Evolutionary conservation across 2,329 filamentous ascomycete species (phyloP).

Genomic region (Sporothrix variecibatus): DNA sequence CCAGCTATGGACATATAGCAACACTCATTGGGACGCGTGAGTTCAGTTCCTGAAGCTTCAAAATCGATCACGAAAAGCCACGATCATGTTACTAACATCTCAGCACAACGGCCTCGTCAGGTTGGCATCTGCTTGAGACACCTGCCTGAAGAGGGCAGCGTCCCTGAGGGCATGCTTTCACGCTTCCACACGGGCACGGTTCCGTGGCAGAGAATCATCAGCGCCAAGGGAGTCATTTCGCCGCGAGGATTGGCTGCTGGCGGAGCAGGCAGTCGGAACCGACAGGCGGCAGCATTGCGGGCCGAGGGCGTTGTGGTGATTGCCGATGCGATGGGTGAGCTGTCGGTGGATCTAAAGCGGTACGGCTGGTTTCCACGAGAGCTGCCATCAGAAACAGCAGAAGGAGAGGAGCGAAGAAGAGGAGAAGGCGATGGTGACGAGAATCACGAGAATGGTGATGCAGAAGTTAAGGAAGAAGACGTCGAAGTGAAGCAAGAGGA

Average conservation of each 20-base stretch:
- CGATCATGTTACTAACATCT: background rate
- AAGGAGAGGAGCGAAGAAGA: constrained; percentile 26
- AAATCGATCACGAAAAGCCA: background rate
- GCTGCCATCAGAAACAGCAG: constrained; percentile 48
- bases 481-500: constrained; percentile 15
- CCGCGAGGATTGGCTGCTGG: constrained; percentile 52
- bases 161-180: constrained; percentile 49
- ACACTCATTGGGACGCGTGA: constrained; percentile 70
- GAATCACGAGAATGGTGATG: constrained; percentile 33
- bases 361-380: constrained; percentile 59
- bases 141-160: constrained; percentile 48
- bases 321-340: constrained; percentile 52
- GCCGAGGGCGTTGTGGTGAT: constrained; percentile 57
- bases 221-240: constrained; percentile 81
- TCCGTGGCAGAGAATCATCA: constrained; percentile 94
- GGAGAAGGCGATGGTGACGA: background rate
- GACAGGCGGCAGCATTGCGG: constrained; percentile 53
- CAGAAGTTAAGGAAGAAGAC: constrained; percentile 18
- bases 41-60: constrained; percentile 34
- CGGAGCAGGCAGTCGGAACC: constrained; percentile 34
- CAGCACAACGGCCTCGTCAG: constrained; percentile 75
- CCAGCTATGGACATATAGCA: constrained; percentile 83
- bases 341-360: constrained; percentile 52
- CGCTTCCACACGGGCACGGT: constrained; percentile 76
- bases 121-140: constrained; percentile 91